Evolutionary conservation across 495 filamentous ascomycete species (phyloP).

Genomic region (Pseudomonodictys pantanalensis): DNA sequence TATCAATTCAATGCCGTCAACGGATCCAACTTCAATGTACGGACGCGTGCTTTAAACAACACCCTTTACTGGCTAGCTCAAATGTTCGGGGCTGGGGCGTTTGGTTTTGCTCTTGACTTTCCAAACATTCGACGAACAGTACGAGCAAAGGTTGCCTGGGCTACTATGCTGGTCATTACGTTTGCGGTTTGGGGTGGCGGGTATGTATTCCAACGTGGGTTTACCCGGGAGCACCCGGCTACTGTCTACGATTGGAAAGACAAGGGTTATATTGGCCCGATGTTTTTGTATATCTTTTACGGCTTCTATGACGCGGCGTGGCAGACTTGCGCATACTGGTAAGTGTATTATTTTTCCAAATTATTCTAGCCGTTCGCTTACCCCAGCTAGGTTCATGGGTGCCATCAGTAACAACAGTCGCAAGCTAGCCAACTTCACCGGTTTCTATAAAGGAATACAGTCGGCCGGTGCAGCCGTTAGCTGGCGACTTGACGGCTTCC

Average conservation of each 20-base stretch:
- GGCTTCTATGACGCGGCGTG: constrained; percentile 84
- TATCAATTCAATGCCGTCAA: constrained; percentile 58
- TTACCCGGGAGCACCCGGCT: constrained; percentile 48
- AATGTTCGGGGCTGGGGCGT: constrained; percentile 74
- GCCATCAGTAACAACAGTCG: constrained; percentile 84
- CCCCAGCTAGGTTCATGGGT: constrained; percentile 71
- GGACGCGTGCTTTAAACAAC: constrained; percentile 77
- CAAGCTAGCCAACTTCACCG: constrained; percentile 85
- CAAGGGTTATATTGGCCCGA: constrained; percentile 67
- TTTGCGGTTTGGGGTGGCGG: constrained; percentile 85
- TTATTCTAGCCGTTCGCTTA: neutral
- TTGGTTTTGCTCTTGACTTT: constrained; percentile 72
- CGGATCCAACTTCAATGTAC: constrained; percentile 69
- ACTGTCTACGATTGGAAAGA: constrained; percentile 59
- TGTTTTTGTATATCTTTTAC: constrained; percentile 91
- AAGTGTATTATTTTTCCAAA: constrained; percentile 33
- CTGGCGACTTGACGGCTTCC: constrained; percentile 64
- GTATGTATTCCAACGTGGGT: constrained; percentile 68
- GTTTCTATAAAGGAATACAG: constrained; percentile 93
- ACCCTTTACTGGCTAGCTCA: constrained; percentile 82
- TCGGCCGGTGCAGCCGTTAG: constrained; percentile 81
- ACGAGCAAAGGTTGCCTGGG: constrained; percentile 68
- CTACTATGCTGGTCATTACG: constrained; percentile 65
- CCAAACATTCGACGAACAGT: constrained; percentile 58
- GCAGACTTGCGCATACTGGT: constrained; percentile 86